Conservation (phyloP, 306 rosid genomes). For the Abrus precatorius region DNA sequence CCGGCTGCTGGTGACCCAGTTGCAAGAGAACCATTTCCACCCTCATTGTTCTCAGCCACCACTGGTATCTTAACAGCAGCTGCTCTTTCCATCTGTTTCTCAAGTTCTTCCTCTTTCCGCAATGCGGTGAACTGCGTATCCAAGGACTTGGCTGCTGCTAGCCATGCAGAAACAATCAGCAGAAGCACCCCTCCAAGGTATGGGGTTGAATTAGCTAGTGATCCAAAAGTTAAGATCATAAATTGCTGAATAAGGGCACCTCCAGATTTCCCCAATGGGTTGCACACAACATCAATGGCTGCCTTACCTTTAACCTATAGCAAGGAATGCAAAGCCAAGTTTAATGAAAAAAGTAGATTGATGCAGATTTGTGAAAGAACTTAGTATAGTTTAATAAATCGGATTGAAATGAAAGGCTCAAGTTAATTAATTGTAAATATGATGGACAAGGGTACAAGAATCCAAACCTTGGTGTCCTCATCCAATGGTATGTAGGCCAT, state of each 20-base stretch:
- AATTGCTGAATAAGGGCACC: constrained; percentile 98
- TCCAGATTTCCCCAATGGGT: constrained; percentile 96
- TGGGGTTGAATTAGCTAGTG: constrained; percentile 96
- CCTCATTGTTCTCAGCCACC: constrained; percentile 61
- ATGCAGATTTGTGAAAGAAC: background rate
- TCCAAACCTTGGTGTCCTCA: constrained; percentile 91
- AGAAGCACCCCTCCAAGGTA: constrained; percentile 91
- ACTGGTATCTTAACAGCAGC: constrained; percentile 85
- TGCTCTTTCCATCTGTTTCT: constrained; percentile 94
- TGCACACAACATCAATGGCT: constrained; percentile 98
- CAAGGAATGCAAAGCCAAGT: constrained; percentile 36
- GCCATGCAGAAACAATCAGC: constrained; percentile 88
- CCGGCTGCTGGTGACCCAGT: constrained; percentile 55
- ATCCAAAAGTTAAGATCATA: constrained; percentile 91
- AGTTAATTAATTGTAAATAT: background rate
- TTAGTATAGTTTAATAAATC: background rate
- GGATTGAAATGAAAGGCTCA: background rate
- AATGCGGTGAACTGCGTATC: constrained; percentile 84
- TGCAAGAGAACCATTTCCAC: constrained; percentile 65
- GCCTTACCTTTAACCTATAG: constrained; percentile 96
- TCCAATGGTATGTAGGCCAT: constrained; percentile 99
- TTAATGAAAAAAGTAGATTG: constrained; percentile 1
- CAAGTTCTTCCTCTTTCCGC: constrained; percentile 92
- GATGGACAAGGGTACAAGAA: constrained; percentile 27
- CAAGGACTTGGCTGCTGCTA: constrained; percentile 85